Base-by-base conservation (phyloP, 768 basidiomycete genomes). In the Termitomyces sp. region DNA sequence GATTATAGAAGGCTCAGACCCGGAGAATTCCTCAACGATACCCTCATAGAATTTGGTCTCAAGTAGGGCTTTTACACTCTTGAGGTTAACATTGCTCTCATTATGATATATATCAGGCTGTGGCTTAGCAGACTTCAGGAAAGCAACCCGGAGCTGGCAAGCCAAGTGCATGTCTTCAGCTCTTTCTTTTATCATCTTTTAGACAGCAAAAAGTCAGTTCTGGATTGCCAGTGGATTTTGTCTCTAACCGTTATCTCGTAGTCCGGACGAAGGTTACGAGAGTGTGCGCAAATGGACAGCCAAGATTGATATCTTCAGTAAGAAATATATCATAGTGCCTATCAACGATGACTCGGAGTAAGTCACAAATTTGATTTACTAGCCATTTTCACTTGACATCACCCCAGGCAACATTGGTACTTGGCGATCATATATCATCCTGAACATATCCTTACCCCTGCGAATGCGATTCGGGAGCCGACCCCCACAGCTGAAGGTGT, bases 141-240 rank as follows among this genome's bases (percentile, higher is more conserved):
- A 37, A 72, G 66, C 36, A 68, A 88, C 60, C 86, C 88, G 2
- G 79, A 78, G 16, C 72, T 91, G 4, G 90, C 85, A 2, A 81
- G 86, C 3, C 81, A 91, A 63, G 79, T 95, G 1, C 88, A 98
- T 66, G 82, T 98, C 4, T 98, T 98, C 77, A 98, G 88, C 70
- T 95, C 95, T 0, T 99, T 98, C 74, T 98, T 99, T 73, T 98
- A 95, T 78, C 93, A 95, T 77, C 96, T 97, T 71, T 74, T 99
- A 27, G 88, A 87, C 57, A 81, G 81, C 53, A 89, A 83, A 68
- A 82, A 79, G 86, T 87, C 68, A 39, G 77, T 68, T 26, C 8
- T 36, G 50, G 32, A 10, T 39, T 42, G 33, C 32, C 51, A 5
- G 20, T n/a, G 26, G 8, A 24, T 42, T 44, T 20, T 3, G 42